Percentiles rank a stretch among this genome's conserved stretches.
These are phyloP conservation scores for Macrotyloma uniflorum DNA, from an alignment of 306 rosid genomes.

Conservation along the genomic window DNA sequence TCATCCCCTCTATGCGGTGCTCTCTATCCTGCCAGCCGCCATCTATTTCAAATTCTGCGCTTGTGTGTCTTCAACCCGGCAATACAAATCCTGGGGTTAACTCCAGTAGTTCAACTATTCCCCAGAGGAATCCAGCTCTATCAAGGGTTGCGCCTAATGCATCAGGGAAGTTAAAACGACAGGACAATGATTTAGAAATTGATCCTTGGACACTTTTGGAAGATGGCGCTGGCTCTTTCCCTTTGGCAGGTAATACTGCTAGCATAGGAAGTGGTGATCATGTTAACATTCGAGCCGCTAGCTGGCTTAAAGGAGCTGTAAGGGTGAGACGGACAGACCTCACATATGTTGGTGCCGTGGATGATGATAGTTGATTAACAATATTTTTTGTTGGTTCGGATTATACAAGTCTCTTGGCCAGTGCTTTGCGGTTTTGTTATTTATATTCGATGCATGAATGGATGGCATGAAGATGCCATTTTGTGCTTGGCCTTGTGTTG, in stretches of 20 bases:
- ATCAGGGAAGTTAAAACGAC: slow-evolving; percentile 72
- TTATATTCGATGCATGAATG: slow-evolving; percentile 45
- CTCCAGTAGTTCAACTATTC: slow-evolving; percentile 44
- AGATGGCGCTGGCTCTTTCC: slow-evolving; percentile 86
- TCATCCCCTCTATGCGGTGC: slow-evolving; percentile 58
- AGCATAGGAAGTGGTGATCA: slow-evolving; percentile 68
- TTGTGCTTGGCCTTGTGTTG: slow-evolving; percentile 43
- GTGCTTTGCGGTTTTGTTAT: slow-evolving; percentile 41
- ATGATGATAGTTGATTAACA: slow-evolving; percentile 80
- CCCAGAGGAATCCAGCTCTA: slow-evolving; percentile 57
- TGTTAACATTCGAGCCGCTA: slow-evolving; percentile 73
- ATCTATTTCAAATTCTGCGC: slow-evolving; percentile 56
- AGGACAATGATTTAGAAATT: slow-evolving; percentile 69
- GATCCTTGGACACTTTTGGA: slow-evolving; percentile 94
- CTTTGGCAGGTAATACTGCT: slow-evolving; percentile 59
- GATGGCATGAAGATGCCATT: slow-evolving; percentile 49
- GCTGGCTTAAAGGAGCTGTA: slow-evolving; percentile 95
- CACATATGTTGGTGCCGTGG: slow-evolving; percentile 81
- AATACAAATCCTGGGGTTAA: slow-evolving; percentile 46
- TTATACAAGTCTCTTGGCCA: slow-evolving; percentile 49
- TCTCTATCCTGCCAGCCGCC: slow-evolving; percentile 78
- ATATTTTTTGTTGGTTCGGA: slow-evolving; percentile 49
- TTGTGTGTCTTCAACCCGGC: slow-evolving; percentile 61
- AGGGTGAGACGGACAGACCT: slow-evolving; percentile 89
- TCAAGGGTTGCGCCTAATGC: slow-evolving; percentile 39